phyloP scores from a whole-genome alignment of 2,329 filamentous ascomycete genomes.

The Talaromyces amestolkiae region DNA sequence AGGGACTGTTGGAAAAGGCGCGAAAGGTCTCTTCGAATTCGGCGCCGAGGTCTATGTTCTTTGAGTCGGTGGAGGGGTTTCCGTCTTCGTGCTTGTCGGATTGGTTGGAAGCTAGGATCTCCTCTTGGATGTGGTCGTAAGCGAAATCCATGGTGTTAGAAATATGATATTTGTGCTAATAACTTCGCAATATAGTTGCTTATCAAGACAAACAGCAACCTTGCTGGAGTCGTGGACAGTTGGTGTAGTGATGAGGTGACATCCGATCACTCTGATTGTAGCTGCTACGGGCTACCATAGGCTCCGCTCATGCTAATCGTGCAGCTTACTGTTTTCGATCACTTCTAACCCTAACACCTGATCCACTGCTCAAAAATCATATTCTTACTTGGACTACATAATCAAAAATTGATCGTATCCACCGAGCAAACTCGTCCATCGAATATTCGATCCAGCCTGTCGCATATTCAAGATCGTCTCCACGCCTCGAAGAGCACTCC shows the following conservation, averaged over 20 bases:
- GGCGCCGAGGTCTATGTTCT: slow-evolving; percentile 64
- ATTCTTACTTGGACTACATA: background rate
- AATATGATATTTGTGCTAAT: background rate
- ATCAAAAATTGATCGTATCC: background rate
- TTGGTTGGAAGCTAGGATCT: slow-evolving; percentile 62
- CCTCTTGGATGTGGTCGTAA: slow-evolving; percentile 94
- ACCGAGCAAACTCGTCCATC: background rate
- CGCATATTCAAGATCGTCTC: background rate
- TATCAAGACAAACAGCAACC: slow-evolving; percentile 1
- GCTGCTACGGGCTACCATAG: background rate
- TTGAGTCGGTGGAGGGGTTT: slow-evolving; percentile 34
- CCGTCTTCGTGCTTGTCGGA: slow-evolving; percentile 45
- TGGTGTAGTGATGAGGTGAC: background rate
- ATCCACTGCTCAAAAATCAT: background rate
- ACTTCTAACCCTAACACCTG: background rate
- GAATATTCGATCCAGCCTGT: background rate
- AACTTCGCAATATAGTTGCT: background rate
- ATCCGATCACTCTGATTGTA: background rate
- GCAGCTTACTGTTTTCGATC: slow-evolving; percentile 4
- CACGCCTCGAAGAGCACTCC: background rate
- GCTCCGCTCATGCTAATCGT: background rate
- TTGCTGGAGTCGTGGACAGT: background rate
- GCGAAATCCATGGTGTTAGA: slow-evolving; percentile 75
- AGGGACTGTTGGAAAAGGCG: slow-evolving; percentile 84
- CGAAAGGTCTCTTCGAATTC: slow-evolving; percentile 96